Base-by-base conservation (phyloP, 2,329 filamentous ascomycete genomes). In the Alternaria metachromatica region DNA sequence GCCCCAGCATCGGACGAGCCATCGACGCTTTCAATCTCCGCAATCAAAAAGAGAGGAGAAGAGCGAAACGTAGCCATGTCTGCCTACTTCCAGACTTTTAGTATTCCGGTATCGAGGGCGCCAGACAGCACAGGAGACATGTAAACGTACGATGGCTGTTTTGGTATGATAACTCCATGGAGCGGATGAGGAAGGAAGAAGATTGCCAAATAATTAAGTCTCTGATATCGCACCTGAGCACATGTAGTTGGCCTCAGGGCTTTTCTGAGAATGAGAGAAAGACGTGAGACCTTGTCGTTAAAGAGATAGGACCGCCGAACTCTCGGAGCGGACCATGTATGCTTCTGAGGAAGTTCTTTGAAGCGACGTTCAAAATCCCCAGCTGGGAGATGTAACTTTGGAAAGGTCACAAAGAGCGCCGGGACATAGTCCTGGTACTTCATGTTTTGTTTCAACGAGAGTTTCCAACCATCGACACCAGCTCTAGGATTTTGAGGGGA, bases 161-260 rank as follows among this genome's bases (percentile, higher is more conserved):
- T 13, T 15, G 30, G 13, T 33, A 15, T 0, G 8, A 15, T 15
- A 33, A 8, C 30, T 33, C 30, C 30, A 6, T 33, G 13, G 30
- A 15, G 30, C 13, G 6, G 13, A 37, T 13, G 1, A n/a, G 15
- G 7, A 15, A 37, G 6, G 7, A 37, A 37, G 7, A 37, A 9
- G 33, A n/a, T 7, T n/a, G 1, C 4, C 8, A n/a, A 0, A 5
- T 9, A n/a, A 37, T 37, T 0, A n/a, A 37, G 2, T 2, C 33
- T 37, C 8, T 37, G 4, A 18, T 6, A 41, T 41, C 37, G 37
- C 37, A 41, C 37, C 6, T 3, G 5, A 3, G 3, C 15, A 18
- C 37, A 41, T 41, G 4, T n/a, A 8, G 3, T 8, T 10, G 4
- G 15, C 3, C 4, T 18, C 5, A 6, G 1, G 4, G n/a, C 5